A percentile compares a stretch with the other conserved stretches of the same genome.
Evolutionary conservation across 23 red algal genomes (phyloP).

Genomic region (Gracilariopsis chorda): DNA sequence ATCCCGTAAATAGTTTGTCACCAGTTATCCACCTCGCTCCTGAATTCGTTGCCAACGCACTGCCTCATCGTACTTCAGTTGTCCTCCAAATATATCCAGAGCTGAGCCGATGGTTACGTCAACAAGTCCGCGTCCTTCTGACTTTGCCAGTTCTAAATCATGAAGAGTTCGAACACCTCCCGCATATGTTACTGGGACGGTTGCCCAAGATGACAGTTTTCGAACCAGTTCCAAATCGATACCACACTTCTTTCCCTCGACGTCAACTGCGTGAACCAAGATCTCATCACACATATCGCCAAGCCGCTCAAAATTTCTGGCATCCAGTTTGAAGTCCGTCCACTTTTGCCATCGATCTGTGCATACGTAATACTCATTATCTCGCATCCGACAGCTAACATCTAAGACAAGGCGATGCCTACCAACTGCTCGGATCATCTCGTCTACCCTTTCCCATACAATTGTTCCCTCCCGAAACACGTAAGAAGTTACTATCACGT

Average conservation of each 20-base stretch:
- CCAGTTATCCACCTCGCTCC: neutral
- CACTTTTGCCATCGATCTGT: slow-evolving; percentile 87
- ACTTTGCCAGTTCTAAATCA: slow-evolving; percentile 69
- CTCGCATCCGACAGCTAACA: slow-evolving; percentile 76
- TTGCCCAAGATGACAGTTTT: slow-evolving; percentile 28
- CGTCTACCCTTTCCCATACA: slow-evolving; percentile 57
- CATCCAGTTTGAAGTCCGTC: slow-evolving; percentile 69
- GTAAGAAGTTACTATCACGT: slow-evolving; percentile 98
- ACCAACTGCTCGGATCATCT: slow-evolving; percentile 61
- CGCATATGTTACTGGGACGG: slow-evolving; percentile 84
- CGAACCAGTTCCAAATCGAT: slow-evolving; percentile 74
- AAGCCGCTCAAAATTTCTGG: slow-evolving; percentile 46
- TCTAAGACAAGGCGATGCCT: slow-evolving; percentile 82
- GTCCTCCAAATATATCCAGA: slow-evolving; percentile 92
- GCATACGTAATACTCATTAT: slow-evolving; percentile 84
- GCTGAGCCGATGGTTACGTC: slow-evolving; percentile 96
- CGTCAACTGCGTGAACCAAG: slow-evolving; percentile 95
- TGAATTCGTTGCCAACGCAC: slow-evolving; percentile 60
- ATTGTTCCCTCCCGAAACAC: slow-evolving; percentile 85
- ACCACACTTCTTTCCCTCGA: slow-evolving; percentile 86
- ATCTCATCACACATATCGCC: slow-evolving; percentile 78
- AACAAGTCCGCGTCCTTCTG: slow-evolving; percentile 65
- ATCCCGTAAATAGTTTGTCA: slow-evolving; percentile 28
- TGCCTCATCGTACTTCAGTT: slow-evolving; percentile 69
- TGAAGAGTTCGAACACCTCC: slow-evolving; percentile 71